Conservation (phyloP, 2,329 filamentous ascomycete genomes). For the Aspergillus latus region DNA sequence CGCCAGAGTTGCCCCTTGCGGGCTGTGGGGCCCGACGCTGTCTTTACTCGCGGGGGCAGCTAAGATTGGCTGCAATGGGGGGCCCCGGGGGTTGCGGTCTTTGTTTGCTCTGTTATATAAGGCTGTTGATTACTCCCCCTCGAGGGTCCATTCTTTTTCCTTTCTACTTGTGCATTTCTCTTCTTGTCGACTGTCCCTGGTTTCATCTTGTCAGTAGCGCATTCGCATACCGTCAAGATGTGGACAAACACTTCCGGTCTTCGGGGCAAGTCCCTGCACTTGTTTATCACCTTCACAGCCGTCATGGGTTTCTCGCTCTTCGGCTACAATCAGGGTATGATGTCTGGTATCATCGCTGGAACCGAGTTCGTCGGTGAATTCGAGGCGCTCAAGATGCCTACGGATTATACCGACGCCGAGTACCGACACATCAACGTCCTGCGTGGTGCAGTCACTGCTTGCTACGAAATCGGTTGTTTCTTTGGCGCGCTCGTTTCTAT, state of each 20-base stretch:
- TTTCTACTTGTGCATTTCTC: not conserved
- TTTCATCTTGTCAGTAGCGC: not conserved
- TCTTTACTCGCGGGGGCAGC: not conserved
- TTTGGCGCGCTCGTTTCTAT: conserved; percentile 34
- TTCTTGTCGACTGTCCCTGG: not conserved
- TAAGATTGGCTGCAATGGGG: not conserved
- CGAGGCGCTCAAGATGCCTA: conserved; percentile 18
- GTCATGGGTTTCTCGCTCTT: conserved; percentile 55
- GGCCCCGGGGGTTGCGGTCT: not conserved
- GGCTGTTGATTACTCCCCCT: not conserved
- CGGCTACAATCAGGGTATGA: conserved; percentile 39
- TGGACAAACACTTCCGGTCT: conserved; percentile 33
- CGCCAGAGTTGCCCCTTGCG: not conserved
- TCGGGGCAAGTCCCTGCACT: conserved; percentile 25
- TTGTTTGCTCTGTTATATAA: not conserved
- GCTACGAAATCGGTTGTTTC: conserved; percentile 52
- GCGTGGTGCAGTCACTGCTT: conserved; percentile 53
- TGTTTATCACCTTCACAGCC: conserved; percentile 31
- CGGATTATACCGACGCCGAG: conserved; percentile 32
- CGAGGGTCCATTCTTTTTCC: not conserved
- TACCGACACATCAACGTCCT: conserved; percentile 40
- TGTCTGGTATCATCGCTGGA: conserved; percentile 33
- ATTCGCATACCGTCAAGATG: conserved; percentile 23
- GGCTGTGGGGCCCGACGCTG: not conserved
- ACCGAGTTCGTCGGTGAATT: conserved; percentile 29